Evolutionary conservation across 2,329 filamentous ascomycete species (phyloP), one percentile per base, ranked within the genome.

Genomic region (Colletotrichum sojae): DNA sequence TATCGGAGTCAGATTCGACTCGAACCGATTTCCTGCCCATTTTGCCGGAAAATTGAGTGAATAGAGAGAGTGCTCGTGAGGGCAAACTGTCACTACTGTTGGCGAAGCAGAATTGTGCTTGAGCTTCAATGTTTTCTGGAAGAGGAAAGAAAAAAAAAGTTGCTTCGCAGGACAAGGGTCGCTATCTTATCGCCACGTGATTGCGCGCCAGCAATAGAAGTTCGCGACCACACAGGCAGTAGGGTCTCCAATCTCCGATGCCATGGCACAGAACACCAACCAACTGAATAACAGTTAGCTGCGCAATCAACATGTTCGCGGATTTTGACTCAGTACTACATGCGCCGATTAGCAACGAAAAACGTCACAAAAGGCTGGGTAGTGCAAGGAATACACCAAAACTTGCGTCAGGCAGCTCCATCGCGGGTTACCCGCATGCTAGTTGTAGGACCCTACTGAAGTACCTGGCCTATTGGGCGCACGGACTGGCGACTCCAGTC

Each of bases 141-240:
- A 20, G 25, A 2, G 13, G 15, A 12, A 66, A 66, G 66, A 64
- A 68, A 69, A 59, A 49, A 39, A 57, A 49, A 43, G 27, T 62
- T 66, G 56, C 49, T 54, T 18, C 10, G 2, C 31, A 36, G 31
- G 39, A 8, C 60, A 63, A 56, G 53, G 46, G 65, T 56, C 49
- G 20, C 12, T 67, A 67, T 69, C 67, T 69, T 67, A 69, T 69
- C 67, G 3, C 9, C 61, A 68, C 60, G 64, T 67, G 64, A 67
- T 36, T 36, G 8, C 31, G 31, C 10, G 31, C 10, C 31, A 10
- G 31, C 31, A 10, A 36, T 39, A 5, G 6, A 31, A 9, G 4
- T 18, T 31, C 53, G 49, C 22, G 20, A 51, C 18, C 25, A n/a
- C n/a, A 45, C 46, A 39, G 31, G 52, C 18, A 52, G 45, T 40